A percentile compares a stretch with the other conserved stretches of the same genome.
Evolutionary conservation across 495 filamentous ascomycete genomes (phyloP).

Genomic region (Parachaetomium inaequale): DNA sequence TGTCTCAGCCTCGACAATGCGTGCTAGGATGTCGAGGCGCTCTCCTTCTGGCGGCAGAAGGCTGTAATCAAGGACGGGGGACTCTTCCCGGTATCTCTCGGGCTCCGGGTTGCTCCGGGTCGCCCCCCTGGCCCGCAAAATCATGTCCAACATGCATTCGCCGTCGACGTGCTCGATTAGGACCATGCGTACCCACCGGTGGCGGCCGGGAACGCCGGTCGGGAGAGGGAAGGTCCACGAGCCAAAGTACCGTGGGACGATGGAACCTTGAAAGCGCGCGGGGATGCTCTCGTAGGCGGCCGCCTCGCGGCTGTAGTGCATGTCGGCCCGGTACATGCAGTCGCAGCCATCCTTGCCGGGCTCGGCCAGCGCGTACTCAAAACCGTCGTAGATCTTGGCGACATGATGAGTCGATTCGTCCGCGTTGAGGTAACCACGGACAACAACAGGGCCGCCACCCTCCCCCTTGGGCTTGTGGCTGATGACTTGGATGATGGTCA

Average conservation of each 20-base stretch:
- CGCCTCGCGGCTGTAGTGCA: conserved; percentile 11
- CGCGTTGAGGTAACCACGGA: background rate
- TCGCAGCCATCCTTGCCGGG: background rate
- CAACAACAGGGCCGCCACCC: background rate
- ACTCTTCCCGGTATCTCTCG: background rate
- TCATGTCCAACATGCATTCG: conserved; percentile 5
- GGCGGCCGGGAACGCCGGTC: background rate
- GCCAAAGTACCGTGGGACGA: conserved; percentile 8
- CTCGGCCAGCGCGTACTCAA: conserved; percentile 2
- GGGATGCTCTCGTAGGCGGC: conserved; percentile 9
- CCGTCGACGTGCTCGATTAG: conserved; percentile 5
- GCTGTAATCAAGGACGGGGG: background rate
- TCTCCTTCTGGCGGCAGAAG: background rate
- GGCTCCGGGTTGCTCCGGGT: background rate
- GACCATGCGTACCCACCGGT: conserved; percentile 9
- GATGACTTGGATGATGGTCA: background rate
- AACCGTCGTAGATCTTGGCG: conserved; percentile 9
- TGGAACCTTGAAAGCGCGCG: background rate
- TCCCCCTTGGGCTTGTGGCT: conserved; percentile 3
- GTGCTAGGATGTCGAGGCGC: conserved; percentile 4
- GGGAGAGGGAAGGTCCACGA: conserved; percentile 1
- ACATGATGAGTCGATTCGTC: background rate
- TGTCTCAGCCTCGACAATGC: background rate
- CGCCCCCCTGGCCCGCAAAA: background rate
- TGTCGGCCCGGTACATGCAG: conserved; percentile 8